phyloP scores from a whole-genome alignment of 148 eudicot species.

The Hydrangea macrophylla region DNA sequence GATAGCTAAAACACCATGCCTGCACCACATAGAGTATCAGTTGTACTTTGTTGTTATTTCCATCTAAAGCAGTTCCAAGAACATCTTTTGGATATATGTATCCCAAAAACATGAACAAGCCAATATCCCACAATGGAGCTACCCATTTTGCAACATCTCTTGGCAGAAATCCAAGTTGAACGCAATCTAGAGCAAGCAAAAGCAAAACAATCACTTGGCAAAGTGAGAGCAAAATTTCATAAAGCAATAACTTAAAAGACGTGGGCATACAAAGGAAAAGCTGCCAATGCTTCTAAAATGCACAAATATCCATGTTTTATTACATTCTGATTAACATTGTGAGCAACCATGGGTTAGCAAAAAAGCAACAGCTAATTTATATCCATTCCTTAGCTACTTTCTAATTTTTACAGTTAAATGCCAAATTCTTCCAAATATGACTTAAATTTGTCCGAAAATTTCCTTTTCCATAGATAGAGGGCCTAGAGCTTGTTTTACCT shows the following conservation, averaged over 20 bases:
- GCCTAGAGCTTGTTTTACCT: no score
- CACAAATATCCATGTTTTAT: background rate
- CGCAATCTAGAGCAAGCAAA: conserved; percentile 43
- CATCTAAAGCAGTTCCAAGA: conserved; percentile 79
- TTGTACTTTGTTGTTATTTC: conserved; percentile 57
- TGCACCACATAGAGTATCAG: conserved; percentile 57
- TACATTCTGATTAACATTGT: background rate
- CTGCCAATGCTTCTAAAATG: background rate
- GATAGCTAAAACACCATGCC: conserved; percentile 39
- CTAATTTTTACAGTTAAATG: no score
- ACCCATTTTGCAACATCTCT: conserved; percentile 81
- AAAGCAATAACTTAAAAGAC: background rate
- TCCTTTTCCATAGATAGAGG: no score
- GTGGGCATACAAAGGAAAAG: background rate
- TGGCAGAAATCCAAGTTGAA: conserved; percentile 91
- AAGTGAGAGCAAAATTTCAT: background rate
- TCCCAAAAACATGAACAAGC: conserved; percentile 63
- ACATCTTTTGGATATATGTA: conserved; percentile 62
- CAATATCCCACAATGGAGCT: conserved; percentile 77
- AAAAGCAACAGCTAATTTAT: background rate
- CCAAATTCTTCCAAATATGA: no score
- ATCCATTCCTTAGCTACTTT: background rate
- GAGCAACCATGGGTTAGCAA: background rate
- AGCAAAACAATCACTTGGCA: background rate
- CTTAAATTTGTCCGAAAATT: no score